Conservation (phyloP, 2,329 filamentous ascomycete species). For the Pseudogymnoascus sp. region DNA sequence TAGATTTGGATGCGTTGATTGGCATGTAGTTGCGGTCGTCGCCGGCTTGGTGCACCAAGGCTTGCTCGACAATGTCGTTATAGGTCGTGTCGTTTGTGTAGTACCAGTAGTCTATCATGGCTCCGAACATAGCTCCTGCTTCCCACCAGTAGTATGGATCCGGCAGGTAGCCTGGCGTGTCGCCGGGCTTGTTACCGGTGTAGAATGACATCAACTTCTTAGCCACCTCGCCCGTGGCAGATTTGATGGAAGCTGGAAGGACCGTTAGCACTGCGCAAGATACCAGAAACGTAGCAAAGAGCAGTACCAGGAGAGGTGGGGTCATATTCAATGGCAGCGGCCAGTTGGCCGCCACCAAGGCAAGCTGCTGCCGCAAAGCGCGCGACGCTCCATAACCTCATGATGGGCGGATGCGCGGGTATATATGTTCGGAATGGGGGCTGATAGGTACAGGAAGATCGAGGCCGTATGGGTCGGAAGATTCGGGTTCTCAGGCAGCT, state of each 20-base stretch:
- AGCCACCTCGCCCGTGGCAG: neutral
- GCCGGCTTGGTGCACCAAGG: constrained; percentile 48
- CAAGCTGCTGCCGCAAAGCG: neutral
- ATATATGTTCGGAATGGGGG: neutral
- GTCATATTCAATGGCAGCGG: neutral
- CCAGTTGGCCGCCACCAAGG: neutral
- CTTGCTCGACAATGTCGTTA: constrained; percentile 43
- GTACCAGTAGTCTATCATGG: constrained; percentile 47
- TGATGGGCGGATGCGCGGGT: neutral
- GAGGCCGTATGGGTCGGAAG: neutral
- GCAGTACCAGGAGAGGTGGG: neutral
- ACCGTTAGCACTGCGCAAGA: neutral
- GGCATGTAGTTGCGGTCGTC: constrained; percentile 46
- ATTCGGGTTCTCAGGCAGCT: neutral
- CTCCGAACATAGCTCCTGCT: constrained; percentile 46
- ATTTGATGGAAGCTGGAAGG: neutral
- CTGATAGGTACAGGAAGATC: neutral
- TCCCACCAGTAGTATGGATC: constrained; percentile 46
- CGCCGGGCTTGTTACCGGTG: constrained; percentile 38
- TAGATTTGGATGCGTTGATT: constrained; percentile 45
- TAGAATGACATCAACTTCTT: constrained; percentile 25
- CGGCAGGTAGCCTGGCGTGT: constrained; percentile 39
- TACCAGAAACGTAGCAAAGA: neutral
- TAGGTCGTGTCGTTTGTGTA: constrained; percentile 47
- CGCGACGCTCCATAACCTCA: neutral